phyloP scores from a whole-genome alignment of 768 basidiomycete genomes.

The Chiua virens region DNA sequence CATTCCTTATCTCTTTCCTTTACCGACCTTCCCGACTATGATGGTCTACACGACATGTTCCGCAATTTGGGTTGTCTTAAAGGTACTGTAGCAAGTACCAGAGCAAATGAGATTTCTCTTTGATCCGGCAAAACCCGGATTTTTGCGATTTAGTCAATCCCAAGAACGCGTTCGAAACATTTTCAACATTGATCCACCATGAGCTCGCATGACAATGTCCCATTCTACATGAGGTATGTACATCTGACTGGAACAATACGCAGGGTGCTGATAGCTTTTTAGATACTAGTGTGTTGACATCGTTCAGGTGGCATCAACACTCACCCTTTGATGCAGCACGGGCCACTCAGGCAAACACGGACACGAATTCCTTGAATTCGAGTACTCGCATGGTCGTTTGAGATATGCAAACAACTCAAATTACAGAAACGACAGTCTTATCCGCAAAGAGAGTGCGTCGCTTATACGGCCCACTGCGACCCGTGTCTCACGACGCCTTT shows the following conservation, averaged over 20 bases:
- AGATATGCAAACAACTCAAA: slow-evolving; percentile 99
- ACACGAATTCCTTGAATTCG: slow-evolving; percentile 97
- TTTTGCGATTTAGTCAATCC: background rate
- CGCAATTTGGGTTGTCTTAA: slow-evolving; percentile 47
- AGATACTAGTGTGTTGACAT: slow-evolving; percentile 51
- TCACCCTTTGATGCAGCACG: slow-evolving; percentile 39
- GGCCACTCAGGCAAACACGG: slow-evolving; percentile 99
- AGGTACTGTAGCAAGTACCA: background rate
- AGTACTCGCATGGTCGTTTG: slow-evolving; percentile 94
- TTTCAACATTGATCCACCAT: slow-evolving; percentile 22
- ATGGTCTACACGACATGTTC: too few species aligned
- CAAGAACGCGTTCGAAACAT: background rate
- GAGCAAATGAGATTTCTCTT: background rate
- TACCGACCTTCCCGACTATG: too few species aligned
- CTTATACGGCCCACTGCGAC: background rate
- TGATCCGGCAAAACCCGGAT: slow-evolving; percentile 21
- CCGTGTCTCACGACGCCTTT: background rate
- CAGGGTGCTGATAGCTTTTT: slow-evolving; percentile 13
- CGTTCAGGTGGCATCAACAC: background rate
- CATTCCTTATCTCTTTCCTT: too few species aligned
- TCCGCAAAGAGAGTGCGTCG: slow-evolving; percentile 95
- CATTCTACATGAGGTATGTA: slow-evolving; percentile 75
- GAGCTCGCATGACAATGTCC: slow-evolving; percentile 56
- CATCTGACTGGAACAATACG: background rate
- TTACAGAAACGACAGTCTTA: slow-evolving; percentile 95